phyloP scores from a whole-genome alignment of 441 rosid species.

The Metrosideros polymorpha region DNA sequence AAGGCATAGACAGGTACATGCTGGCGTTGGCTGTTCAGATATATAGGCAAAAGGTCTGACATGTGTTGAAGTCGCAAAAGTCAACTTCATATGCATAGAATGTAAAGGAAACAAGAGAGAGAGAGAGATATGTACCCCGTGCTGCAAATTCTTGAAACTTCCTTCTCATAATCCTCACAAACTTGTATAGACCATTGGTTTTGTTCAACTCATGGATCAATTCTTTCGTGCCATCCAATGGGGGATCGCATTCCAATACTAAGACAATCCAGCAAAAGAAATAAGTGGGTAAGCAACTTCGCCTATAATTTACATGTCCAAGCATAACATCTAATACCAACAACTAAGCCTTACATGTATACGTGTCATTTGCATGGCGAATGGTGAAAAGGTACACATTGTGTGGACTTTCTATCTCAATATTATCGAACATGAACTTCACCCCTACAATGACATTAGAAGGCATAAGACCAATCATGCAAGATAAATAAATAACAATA shows the following conservation, averaged over 20 bases:
- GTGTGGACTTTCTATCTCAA: constrained; percentile 38
- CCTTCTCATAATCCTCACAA: constrained; percentile 63
- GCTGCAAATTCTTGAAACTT: constrained; percentile 48
- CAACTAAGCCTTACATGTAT: constrained; percentile 40
- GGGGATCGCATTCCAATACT: constrained; percentile 82
- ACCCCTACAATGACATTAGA: constrained; percentile 43
- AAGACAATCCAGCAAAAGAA: not conserved
- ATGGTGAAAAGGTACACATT: constrained; percentile 47
- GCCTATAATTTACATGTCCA: not conserved
- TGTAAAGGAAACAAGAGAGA: not conserved
- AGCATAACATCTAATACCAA: not conserved
- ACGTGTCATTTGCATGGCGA: constrained; percentile 56
- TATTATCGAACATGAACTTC: constrained; percentile 57
- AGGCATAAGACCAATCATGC: not conserved
- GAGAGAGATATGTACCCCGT: constrained; percentile 23
- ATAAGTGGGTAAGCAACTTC: not conserved
- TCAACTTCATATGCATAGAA: not conserved
- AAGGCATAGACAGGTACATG: not conserved
- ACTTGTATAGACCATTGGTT: constrained; percentile 61
- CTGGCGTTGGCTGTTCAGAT: not conserved
- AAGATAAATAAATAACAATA: not conserved
- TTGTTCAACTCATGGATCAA: constrained; percentile 48
- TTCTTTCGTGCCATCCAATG: constrained; percentile 40
- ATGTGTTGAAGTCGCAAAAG: not conserved
- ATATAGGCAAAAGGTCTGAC: not conserved